phyloP scores from a whole-genome alignment of 2,329 filamentous ascomycete species.

The Aspergillus phoenicis region DNA sequence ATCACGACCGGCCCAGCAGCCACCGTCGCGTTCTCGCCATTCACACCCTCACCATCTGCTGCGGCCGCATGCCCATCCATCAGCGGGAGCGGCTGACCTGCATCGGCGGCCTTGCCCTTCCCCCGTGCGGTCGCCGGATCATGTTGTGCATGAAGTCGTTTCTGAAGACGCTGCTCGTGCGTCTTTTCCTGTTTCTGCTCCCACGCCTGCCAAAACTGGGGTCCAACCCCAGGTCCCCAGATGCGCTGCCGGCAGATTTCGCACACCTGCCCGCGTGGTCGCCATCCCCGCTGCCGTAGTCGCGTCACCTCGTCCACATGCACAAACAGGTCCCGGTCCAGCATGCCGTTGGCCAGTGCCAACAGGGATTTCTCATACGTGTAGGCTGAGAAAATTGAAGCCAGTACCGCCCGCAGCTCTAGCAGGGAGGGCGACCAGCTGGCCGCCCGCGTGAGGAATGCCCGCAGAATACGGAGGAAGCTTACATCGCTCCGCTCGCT shows the following conservation, averaged over 20 bases:
- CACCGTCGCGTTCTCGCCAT: slow-evolving; percentile 13
- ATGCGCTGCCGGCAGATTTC: slow-evolving; percentile 79
- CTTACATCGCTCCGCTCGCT: slow-evolving; percentile 61
- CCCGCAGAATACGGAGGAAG: slow-evolving; percentile 85
- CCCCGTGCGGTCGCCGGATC: slow-evolving; percentile 34
- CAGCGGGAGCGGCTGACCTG: slow-evolving; percentile 21
- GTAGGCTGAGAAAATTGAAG: slow-evolving; percentile 92
- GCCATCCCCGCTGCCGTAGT: slow-evolving; percentile 83
- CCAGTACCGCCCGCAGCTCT: slow-evolving; percentile 80
- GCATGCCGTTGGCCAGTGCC: slow-evolving; percentile 77
- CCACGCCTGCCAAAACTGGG: slow-evolving; percentile 80
- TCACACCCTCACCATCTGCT: slow-evolving; percentile 10
- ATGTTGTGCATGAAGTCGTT: slow-evolving; percentile 30
- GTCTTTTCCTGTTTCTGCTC: slow-evolving; percentile 57
- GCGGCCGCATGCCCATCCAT: slow-evolving; percentile 20
- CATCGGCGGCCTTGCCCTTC: slow-evolving; percentile 44
- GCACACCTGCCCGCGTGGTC: slow-evolving; percentile 81
- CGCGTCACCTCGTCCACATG: slow-evolving; percentile 74
- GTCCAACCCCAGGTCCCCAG: slow-evolving; percentile 85
- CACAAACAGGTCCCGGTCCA: slow-evolving; percentile 86
- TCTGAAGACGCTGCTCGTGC: slow-evolving; percentile 33
- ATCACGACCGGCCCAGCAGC: slow-evolving; percentile 41
- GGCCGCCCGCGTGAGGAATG: slow-evolving; percentile 82
- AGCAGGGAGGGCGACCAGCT: slow-evolving; percentile 80
- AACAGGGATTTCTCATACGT: slow-evolving; percentile 92